phyloP scores from a whole-genome alignment of 1,284 basidiomycete species.

The Moesziomyces sp. region DNA sequence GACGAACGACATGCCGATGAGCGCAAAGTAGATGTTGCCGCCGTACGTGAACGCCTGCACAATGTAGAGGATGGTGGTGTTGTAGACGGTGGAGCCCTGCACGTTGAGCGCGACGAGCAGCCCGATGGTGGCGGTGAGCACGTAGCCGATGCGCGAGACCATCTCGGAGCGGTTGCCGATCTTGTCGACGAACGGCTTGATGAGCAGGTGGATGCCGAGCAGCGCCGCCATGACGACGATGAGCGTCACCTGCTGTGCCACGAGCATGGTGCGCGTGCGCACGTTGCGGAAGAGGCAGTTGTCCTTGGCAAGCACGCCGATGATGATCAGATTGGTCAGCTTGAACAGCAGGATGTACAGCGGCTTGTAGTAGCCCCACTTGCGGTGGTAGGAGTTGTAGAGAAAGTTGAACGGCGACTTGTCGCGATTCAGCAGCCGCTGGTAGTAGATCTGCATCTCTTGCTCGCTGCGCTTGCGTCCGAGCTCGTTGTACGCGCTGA shows the following conservation, averaged over 20 bases:
- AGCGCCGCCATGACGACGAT: slow-evolving; percentile 74
- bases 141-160: slow-evolving; percentile 78
- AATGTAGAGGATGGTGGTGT: slow-evolving; percentile 58
- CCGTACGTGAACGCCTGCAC: slow-evolving; percentile 46
- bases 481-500: slow-evolving; percentile 78
- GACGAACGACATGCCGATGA: slow-evolving; percentile 46
- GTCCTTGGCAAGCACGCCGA: slow-evolving; percentile 75
- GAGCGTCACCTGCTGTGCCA: slow-evolving; percentile 77
- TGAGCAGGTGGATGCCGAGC: slow-evolving; percentile 71
- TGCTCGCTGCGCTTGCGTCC: slow-evolving; percentile 72
- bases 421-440: slow-evolving; percentile 76
- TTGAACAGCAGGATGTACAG: slow-evolving; percentile 72
- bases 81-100: slow-evolving; percentile 54
- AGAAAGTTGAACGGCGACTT: slow-evolving; percentile 78
- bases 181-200: slow-evolving; percentile 77
- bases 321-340: slow-evolving; percentile 76
- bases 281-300: slow-evolving; percentile 79
- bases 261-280: slow-evolving; percentile 71
- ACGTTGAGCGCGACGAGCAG: slow-evolving; percentile 70
- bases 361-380: slow-evolving; percentile 66
- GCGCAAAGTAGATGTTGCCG: slow-evolving; percentile 60
- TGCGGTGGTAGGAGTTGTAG: slow-evolving; percentile 73
- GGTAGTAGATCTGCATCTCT: slow-evolving; percentile 80
- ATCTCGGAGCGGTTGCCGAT: slow-evolving; percentile 82
- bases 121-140: slow-evolving; percentile 75